Conservation (phyloP, 139 green algal genomes). For the Chloropicon primus region DNA sequence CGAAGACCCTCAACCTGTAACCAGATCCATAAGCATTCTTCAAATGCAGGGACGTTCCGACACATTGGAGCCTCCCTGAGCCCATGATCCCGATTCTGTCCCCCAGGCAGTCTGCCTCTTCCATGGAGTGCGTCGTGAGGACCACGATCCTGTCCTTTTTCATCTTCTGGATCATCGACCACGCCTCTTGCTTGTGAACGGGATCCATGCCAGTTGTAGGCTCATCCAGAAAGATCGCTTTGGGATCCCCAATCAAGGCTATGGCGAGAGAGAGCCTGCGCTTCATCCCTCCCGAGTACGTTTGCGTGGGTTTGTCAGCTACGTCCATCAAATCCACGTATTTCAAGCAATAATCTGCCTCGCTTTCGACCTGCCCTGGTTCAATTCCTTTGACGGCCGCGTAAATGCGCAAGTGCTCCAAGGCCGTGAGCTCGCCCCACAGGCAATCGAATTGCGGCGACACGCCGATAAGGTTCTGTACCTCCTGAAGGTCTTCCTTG, state of each 20-base stretch:
- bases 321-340: neutral
- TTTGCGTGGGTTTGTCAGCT: conserved; percentile 16
- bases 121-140: conserved; percentile 69
- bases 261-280: conserved; percentile 62
- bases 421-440: neutral
- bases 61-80: conserved; percentile 42
- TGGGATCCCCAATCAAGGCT: conserved; percentile 24
- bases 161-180: neutral
- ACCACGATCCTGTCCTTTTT: conserved; percentile 32
- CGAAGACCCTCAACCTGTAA: conserved; percentile 8
- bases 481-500: neutral
- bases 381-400: neutral
- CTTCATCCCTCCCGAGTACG: conserved; percentile 61
- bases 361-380: neutral
- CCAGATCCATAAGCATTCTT: conserved; percentile 35
- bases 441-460: neutral
- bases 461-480: neutral
- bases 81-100: conserved; percentile 69
- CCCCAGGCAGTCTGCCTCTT: conserved; percentile 64
- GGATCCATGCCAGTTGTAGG: conserved; percentile 75
- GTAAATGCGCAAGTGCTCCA: neutral
- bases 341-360: neutral
- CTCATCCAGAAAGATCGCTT: conserved; percentile 59
- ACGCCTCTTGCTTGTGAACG: conserved; percentile 11
- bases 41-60: conserved; percentile 53